Evolutionary conservation across 2,329 filamentous ascomycete genomes (phyloP).

Genomic region (Penicillium nordicum): DNA sequence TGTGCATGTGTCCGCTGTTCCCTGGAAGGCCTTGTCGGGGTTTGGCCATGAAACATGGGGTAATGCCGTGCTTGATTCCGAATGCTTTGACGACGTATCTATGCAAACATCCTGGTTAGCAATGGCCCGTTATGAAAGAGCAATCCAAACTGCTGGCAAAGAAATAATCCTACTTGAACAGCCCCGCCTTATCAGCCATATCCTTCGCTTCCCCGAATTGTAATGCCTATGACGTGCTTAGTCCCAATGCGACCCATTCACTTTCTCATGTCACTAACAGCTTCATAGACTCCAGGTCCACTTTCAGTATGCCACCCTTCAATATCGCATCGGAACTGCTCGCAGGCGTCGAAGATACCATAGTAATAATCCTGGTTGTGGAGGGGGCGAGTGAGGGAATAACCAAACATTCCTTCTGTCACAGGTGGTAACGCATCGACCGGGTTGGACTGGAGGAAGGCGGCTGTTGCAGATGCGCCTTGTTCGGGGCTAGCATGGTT

Average conservation of each 20-base stretch:
- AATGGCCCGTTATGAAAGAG: background rate
- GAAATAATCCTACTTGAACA: constrained; percentile 69
- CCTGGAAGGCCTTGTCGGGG: constrained; percentile 85
- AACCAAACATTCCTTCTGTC: constrained; percentile 94
- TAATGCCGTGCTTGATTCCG: constrained; percentile 82
- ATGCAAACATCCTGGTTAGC: constrained; percentile 12
- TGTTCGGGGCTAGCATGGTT: constrained; percentile 49
- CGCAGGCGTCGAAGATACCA: constrained; percentile 75
- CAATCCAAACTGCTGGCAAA: background rate
- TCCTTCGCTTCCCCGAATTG: constrained; percentile 82
- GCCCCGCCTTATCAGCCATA: constrained; percentile 86
- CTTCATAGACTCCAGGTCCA: constrained; percentile 91
- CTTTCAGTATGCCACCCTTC: constrained; percentile 97
- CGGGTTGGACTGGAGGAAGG: constrained; percentile 70
- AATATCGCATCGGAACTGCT: constrained; percentile 72
- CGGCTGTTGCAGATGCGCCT: constrained; percentile 66
- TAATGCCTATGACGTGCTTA: constrained; percentile 54
- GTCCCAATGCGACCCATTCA: constrained; percentile 10
- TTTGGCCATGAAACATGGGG: constrained; percentile 98
- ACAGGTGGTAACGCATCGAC: constrained; percentile 70
- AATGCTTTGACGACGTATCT: constrained; percentile 85
- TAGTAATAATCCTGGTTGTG: constrained; percentile 95
- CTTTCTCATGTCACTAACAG: constrained; percentile 49
- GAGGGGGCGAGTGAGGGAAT: constrained; percentile 79
- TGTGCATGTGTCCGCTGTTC: constrained; percentile 93